Evolutionary conservation across 116 monocot species (phyloP).

Genomic region (Phalaenopsis hybrid): DNA sequence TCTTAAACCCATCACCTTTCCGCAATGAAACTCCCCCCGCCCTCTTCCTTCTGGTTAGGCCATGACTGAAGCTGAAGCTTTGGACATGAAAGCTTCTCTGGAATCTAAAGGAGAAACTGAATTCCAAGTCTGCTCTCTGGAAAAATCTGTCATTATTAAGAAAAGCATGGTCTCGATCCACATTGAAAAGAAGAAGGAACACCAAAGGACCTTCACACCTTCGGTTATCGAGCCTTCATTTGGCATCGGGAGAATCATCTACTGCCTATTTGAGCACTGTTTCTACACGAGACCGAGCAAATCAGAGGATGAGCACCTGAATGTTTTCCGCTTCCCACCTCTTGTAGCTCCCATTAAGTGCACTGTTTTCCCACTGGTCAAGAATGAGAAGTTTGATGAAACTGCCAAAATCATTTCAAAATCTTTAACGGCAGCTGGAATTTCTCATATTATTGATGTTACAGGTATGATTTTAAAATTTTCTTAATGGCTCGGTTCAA

Average conservation of each 20-base stretch:
- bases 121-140: constrained; percentile 77
- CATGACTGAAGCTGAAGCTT: constrained; percentile 74
- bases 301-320: constrained; percentile 71
- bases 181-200: constrained; percentile 81
- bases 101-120: constrained; percentile 77
- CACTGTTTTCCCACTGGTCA: constrained; percentile 90
- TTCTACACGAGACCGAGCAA: constrained; percentile 79
- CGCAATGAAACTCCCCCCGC: too few relatives aligned
- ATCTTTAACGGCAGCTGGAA: constrained; percentile 59
- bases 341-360: constrained; percentile 87
- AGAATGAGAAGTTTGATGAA: constrained; percentile 64
- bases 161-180: constrained; percentile 83
- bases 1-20: too few relatives aligned
- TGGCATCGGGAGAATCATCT: constrained; percentile 93
- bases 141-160: constrained; percentile 54
- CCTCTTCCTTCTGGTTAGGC: constrained; percentile 28
- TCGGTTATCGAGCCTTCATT: constrained; percentile 98
- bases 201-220: constrained; percentile 86
- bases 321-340: constrained; percentile 81
- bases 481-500: too few relatives aligned
- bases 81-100: constrained; percentile 66
- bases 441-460: constrained; percentile 80
- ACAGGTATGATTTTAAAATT: constrained; percentile 53
- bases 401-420: constrained; percentile 72
- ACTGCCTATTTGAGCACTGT: constrained; percentile 86